Base-by-base conservation (phyloP, 129 eudicot genomes). In the Apium graveolens region DNA sequence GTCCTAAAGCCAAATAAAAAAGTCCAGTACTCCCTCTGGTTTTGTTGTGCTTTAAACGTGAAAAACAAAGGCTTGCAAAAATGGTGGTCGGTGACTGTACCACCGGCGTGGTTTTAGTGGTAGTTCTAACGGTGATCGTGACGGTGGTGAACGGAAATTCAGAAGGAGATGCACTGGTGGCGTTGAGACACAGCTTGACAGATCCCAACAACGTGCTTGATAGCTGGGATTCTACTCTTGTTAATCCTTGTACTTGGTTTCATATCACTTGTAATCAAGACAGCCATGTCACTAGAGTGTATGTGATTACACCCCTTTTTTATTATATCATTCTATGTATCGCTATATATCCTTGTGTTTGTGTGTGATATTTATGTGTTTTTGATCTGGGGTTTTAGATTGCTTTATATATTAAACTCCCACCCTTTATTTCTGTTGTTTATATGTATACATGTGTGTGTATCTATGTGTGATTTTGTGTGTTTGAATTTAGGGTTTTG, bases 191-290 rank as follows among this genome's bases (percentile, higher is more conserved):
- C 90, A 89, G 93, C 88, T 87, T 93, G 26, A 45, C 71, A 68
- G 98, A 93, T 86, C 98, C 98, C 35, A 88, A 89, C 74, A 87
- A 93, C 57, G 96, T 93, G 49, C 95, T 93, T n/a, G 89, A 86
- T 80, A 93, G 97, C 96, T 93, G 98, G 98, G 97, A 93, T 83
- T 89, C 89, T 39, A 91, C 85, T 81, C 95, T 93, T 60, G 98
- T 93, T 20, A 89, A 81, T 60, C 98, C 98, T 38, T 93, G 98
- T 81, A 93, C 98, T 51, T 93, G 97, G 97, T 93, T 93, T 71
- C 98, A 93, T 81, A 70, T 93, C 84, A 93, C 97, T 73, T 93
- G 98, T 81, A 88, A 93, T 81, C 87, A 83, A 37, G 91, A 91
- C 48, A 89, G 85, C 34, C 92, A 68, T 32, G 98, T 93, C 45